Base-by-base conservation (phyloP, 78 protist species). In the Cavenderia fasciculata region DNA sequence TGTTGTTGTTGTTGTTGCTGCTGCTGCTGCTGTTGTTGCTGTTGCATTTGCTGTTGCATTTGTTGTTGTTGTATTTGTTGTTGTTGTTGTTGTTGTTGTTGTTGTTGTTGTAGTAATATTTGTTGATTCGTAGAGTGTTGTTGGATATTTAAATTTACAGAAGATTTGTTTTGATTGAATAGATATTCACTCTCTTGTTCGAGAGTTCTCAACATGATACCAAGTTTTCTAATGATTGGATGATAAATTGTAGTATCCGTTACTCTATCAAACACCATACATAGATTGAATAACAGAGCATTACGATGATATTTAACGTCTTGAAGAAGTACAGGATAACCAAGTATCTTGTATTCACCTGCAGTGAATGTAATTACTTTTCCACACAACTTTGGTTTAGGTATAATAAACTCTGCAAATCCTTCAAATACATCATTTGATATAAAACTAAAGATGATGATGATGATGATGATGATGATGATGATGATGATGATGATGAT, bases 321-420 rank as follows among this genome's bases (percentile, higher is more conserved):
- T 41, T 90, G 95, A 41, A 94, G 14, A 49, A 70, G 23, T 11
- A 94, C 69, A 51, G 96, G 87, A 44, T 51, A 47, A 66, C 84
- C 72, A 49, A 51, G 34, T 76, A 52, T 46, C 46, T 82, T 82
- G 41, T 82, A 82, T 54, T 82, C 59, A 69, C 65, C 65, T 68
- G 90, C 90, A 29, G 90, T 65, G 87, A 90, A 27, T 25, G 94
- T 52, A 7, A 93, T 59, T 3, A 87, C 86, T 21, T 63, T 51
- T 38, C 92, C 90, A 56, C 94, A 86, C 29, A 93, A 41, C 43
- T 76, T 72, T 47, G 95, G 94, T 73, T 93, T 93, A 1, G 95
- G 78, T 66, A 93, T 76, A n/a, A 93, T 63, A 59, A 74, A 90
- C 74, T 93, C 95, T n/a, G 82, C 57, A 19, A 93, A 40, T 49